Evolutionary conservation across 2,329 filamentous ascomycete species (phyloP), one percentile per base, ranked within the genome.

Genomic region (Ophiostoma montium): DNA sequence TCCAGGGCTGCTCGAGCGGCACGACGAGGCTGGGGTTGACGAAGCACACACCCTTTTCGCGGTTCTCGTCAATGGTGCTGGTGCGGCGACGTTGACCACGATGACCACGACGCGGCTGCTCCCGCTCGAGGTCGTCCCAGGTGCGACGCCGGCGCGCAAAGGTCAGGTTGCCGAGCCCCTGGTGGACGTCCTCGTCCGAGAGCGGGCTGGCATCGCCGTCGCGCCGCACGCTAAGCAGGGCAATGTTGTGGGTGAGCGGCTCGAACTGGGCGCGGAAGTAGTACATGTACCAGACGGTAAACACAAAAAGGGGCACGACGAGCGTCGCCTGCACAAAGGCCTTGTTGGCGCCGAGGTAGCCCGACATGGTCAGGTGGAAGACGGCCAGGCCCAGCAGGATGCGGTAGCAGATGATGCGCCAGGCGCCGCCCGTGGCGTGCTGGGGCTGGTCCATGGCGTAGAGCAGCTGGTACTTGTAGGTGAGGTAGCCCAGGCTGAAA

Each of bases 381-480:
- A 96, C 78, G 3, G 94, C 67, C 10, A 95, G 67, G 1, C 92
- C 92, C 21, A 95, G 70, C 50, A 96, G 78, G 52, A 95, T 76
- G 33, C 92, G 85, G 60, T 92, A 87, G 66, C 88, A 95, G 54
- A 98, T 95, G 75, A 98, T 94, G 45, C 85, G 83, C 92, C 92
- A 98, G 5, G 89, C 88, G 53, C 84, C 81, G 18, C 94, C 94
- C 0, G 90, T 96, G 15, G 88, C 87, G 61, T 95, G 88, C 60
- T 94, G 87, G 15, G 87, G 85, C 62, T 96, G 90, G 59, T 96
- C 89, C 92, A 98, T 98, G 31, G 92, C 88, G 63, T 98, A 98
- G 5, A 98, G 73, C 5, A 98, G 72, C 68, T 98, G 94, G 66
- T 98, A 98, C 63, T 95, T 95, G 75, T 94, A 94, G 31, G 86